Evolutionary conservation across 495 filamentous ascomycete species (phyloP), one percentile per base, ranked within the genome.

Genomic region (Daldinia caldariorum): DNA sequence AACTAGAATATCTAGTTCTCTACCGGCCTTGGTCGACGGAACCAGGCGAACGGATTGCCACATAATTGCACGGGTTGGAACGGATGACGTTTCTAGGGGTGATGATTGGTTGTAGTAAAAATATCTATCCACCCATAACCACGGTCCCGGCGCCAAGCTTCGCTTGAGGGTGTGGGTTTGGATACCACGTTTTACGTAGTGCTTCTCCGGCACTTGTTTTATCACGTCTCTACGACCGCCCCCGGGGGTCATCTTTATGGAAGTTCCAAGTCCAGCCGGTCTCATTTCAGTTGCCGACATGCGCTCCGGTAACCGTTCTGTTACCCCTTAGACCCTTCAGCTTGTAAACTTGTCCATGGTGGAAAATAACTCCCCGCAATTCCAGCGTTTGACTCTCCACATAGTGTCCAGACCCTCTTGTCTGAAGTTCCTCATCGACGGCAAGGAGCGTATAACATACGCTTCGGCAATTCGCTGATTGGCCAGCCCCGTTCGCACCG

Each of bases 381-480:
- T 61, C 66, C 61, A 69, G 51, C 37, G n/a, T 59, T 59, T 18
- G 38, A 49, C 54, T 50, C 37, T 67, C 69, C 69, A 72, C 69
- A 61, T 61, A 55, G 60, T 18, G 54, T 38, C 69, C 64, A 67
- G 69, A 61, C 59, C 60, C 41, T 57, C 35, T 43, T 58, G 59
- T 64, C 49, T 58, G 66, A 58, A 61, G 55, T 18, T 34, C 35
- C 50, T 72, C 69, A 34, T 39, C 37, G 54, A 61, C 45, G 60
- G 29, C 49, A 53, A 53, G 49, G 49, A 32, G 32, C 22, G 3
- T 29, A 32, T 67, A 49, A 56, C 49, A 62, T 37, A 35, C 50
- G 57, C 32, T 56, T 76, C 74, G 74, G 74, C 74, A 76, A 54
- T 76, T 76, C 31, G 56, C 59, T 76, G 65, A 76, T 76, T 76